phyloP scores from a whole-genome alignment of 106 monocot species.

The Phalaenopsis aphrodite region DNA sequence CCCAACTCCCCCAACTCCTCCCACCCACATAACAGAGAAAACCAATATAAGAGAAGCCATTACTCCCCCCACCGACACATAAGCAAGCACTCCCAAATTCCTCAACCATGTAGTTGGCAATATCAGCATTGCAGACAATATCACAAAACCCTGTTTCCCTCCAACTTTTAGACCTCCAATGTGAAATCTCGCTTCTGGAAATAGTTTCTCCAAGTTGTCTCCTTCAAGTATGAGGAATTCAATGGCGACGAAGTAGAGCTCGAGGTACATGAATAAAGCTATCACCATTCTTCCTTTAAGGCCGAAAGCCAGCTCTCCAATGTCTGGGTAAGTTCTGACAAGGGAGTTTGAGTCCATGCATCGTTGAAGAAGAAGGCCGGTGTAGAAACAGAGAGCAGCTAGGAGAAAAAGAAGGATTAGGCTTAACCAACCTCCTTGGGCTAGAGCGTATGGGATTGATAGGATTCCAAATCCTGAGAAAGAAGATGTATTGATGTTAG shows the following conservation, averaged over 20 bases:
- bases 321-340: constrained; percentile 74
- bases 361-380: constrained; percentile 52
- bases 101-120: constrained; percentile 81
- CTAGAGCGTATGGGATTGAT: constrained; percentile 73
- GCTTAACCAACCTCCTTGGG: constrained; percentile 81
- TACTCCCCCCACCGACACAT: constrained; percentile 59
- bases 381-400: constrained; percentile 65
- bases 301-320: constrained; percentile 81
- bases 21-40: constrained; percentile 44
- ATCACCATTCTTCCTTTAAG: constrained; percentile 46
- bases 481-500: background rate
- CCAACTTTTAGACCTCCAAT: constrained; percentile 22
- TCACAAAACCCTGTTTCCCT: constrained; percentile 55
- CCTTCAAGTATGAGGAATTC: constrained; percentile 81
- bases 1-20: constrained; percentile 34
- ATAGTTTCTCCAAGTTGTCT: constrained; percentile 73
- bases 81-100: constrained; percentile 40
- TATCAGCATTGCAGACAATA: constrained; percentile 44
- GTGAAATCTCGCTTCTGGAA: constrained; percentile 29
- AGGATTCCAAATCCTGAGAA: constrained; percentile 67
- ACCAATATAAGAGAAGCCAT: constrained; percentile 50
- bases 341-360: constrained; percentile 69
- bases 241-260: constrained; percentile 64
- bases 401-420: constrained; percentile 41
- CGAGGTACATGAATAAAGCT: constrained; percentile 70